Percentiles rank a stretch among this genome's conserved stretches.
Conservation (phyloP, 2,329 filamentous ascomycete species). For the Lecanicillium sp. region DNA sequence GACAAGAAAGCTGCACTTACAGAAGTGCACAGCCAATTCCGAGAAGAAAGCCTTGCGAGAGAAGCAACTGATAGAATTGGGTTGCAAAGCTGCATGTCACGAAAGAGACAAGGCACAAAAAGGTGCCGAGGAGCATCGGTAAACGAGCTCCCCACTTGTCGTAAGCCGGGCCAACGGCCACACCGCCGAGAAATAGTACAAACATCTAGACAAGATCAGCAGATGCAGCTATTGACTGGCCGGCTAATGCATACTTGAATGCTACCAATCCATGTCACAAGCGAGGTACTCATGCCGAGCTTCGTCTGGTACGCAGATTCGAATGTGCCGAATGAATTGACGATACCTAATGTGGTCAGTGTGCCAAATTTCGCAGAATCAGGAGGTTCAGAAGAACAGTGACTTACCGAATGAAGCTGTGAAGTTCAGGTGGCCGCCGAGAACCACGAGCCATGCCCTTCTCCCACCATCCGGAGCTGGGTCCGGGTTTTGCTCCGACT, state of each 20-base stretch:
- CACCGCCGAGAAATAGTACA: slow-evolving; percentile 32
- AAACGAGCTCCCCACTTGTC: slow-evolving; percentile 33
- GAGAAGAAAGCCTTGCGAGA: slow-evolving; percentile 35
- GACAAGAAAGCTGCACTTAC: slow-evolving; percentile 20
- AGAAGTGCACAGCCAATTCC: slow-evolving; percentile 36
- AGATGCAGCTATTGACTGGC: slow-evolving; percentile 5
- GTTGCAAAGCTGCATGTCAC: slow-evolving; percentile 27
- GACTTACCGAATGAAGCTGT: slow-evolving; percentile 24
- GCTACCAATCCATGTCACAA: slow-evolving; percentile 37
- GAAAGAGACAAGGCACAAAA: slow-evolving; percentile 31
- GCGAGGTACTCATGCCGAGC: slow-evolving; percentile 26
- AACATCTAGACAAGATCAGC: slow-evolving; percentile 26
- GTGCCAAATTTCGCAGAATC: background rate
- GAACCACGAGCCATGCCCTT: slow-evolving; percentile 26
- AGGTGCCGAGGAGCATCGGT: slow-evolving; percentile 29
- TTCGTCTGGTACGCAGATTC: slow-evolving; percentile 44
- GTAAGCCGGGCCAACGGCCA: slow-evolving; percentile 32
- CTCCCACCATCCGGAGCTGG: slow-evolving; percentile 22
- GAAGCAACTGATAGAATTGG: slow-evolving; percentile 31
- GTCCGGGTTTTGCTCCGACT: too few species aligned
- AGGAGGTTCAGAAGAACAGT: background rate
- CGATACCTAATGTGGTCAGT: slow-evolving; percentile 17
- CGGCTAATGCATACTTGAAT: slow-evolving; percentile 18
- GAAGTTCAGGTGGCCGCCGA: slow-evolving; percentile 25
- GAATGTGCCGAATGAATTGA: slow-evolving; percentile 46